Percentiles rank a stretch among this genome's conserved stretches.
Conservation (phyloP, 208 protist species). For the Crithidia sp. region DNA sequence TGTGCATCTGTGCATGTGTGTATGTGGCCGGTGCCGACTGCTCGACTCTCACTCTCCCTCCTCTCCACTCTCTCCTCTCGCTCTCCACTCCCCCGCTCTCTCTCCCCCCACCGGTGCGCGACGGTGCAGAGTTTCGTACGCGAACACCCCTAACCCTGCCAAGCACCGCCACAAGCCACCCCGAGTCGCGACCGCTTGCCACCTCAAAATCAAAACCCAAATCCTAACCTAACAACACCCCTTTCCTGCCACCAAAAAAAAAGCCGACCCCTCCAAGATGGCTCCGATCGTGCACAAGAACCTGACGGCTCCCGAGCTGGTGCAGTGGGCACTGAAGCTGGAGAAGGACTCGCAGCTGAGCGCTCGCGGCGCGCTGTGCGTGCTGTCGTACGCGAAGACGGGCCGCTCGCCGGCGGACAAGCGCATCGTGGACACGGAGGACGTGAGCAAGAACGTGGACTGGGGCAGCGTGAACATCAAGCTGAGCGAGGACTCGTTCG, state of each 20-base stretch:
- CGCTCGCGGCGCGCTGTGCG: conserved; percentile 84
- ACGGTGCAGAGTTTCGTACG: background rate
- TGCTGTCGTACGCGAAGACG: conserved; percentile 90
- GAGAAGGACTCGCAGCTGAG: conserved; percentile 79
- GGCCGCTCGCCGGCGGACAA: conserved; percentile 95
- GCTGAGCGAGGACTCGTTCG: conserved; percentile 90
- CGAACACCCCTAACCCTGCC: background rate
- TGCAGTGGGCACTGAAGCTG: conserved; percentile 69
- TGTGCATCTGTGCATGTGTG: background rate
- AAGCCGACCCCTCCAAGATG: conserved; percentile 6
- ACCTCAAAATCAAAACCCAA: background rate
- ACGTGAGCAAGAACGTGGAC: conserved; percentile 85
- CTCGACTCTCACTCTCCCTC: background rate
- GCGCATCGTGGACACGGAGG: conserved; percentile 88
- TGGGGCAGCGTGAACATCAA: conserved; percentile 96
- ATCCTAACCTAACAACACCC: background rate
- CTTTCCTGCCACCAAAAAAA: background rate
- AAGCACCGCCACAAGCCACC: background rate
- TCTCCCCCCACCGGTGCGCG: background rate
- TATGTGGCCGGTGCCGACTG: background rate
- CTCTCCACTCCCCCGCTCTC: background rate
- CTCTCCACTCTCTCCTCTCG: background rate
- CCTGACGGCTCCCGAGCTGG: conserved; percentile 49
- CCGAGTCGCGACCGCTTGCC: background rate
- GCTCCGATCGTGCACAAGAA: conserved; percentile 49